Evolutionary conservation across 768 basidiomycete species (phyloP).

Genomic region (Boletus bicolor): DNA sequence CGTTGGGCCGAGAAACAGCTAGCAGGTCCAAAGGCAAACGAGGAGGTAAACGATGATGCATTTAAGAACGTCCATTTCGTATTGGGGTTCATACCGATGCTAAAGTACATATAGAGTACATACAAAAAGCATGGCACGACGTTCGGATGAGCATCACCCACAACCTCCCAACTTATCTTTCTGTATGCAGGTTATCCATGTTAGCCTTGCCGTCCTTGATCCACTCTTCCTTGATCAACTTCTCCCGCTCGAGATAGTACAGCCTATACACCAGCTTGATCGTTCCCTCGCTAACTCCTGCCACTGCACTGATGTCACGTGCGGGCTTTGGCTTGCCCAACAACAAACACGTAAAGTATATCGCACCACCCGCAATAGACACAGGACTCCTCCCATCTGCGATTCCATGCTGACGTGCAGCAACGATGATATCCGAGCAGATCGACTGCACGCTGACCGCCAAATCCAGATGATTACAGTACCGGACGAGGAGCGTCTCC

Average conservation of each 20-base stretch:
- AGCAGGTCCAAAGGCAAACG: conserved; percentile 27
- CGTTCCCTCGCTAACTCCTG: conserved; percentile 93
- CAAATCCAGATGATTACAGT: conserved; percentile 89
- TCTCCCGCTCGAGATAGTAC: conserved; percentile 71
- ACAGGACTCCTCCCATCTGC: conserved; percentile 94
- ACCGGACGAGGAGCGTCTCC: conserved; percentile 86
- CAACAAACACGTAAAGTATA: conserved; percentile 87
- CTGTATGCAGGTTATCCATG: conserved; percentile 27
- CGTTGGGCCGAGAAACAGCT: conserved; percentile 46
- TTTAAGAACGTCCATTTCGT: conserved; percentile 1
- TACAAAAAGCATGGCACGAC: conserved; percentile 19
- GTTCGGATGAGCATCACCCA: background rate
- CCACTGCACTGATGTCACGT: conserved; percentile 85
- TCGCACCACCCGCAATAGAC: conserved; percentile 97
- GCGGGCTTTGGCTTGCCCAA: conserved; percentile 72
- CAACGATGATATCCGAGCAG: conserved; percentile 77
- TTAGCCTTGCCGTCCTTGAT: conserved; percentile 74
- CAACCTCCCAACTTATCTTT: conserved; percentile 13
- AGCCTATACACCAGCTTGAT: conserved; percentile 86
- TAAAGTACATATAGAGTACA: conserved; percentile 18
- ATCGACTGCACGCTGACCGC: conserved; percentile 80
- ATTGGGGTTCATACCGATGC: conserved; percentile 11
- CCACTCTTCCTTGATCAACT: conserved; percentile 83
- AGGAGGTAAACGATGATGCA: conserved; percentile 27
- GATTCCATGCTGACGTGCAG: conserved; percentile 78